Conservation (phyloP, 73 alveolate species). For the Durusdinium trenchii region DNA sequence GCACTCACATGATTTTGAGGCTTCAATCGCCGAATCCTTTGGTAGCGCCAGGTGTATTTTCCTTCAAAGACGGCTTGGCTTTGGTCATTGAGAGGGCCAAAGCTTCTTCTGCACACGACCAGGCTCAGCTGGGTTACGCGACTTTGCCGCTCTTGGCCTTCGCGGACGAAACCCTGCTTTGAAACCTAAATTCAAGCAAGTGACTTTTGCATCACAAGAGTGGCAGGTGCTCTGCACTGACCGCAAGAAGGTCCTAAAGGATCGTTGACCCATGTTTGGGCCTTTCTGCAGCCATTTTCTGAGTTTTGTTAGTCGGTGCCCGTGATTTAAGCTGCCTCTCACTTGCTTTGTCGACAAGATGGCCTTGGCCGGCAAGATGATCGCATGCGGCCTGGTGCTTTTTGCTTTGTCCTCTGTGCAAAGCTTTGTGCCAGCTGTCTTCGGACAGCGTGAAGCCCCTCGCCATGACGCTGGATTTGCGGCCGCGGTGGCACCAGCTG, state of each 20-base stretch:
- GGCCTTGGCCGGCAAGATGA: conserved; percentile 58
- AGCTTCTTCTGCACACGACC: not conserved
- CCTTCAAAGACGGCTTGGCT: conserved; percentile 46
- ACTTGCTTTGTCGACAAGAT: not conserved
- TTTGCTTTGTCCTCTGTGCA: conserved; percentile 69
- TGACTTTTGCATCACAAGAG: too few species aligned
- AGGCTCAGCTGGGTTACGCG: not conserved
- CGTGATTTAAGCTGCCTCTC: not conserved
- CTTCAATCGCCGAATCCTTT: too few species aligned
- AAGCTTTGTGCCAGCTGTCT: conserved; percentile 86
- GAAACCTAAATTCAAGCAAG: too few species aligned
- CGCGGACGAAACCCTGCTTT: too few species aligned
- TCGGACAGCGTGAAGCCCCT: conserved; percentile 62
- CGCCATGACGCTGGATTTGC: not conserved
- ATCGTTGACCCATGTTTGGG: not conserved
- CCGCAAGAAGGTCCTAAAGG: too few species aligned
- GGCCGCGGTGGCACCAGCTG: conserved; percentile 4
- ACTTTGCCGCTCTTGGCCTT: too few species aligned
- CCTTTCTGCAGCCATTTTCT: not conserved
- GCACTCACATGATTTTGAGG: too few species aligned
- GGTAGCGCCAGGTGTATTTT: conserved; percentile 47
- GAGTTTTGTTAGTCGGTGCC: not conserved
- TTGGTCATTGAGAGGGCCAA: conserved; percentile 80
- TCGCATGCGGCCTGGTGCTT: conserved; percentile 66
- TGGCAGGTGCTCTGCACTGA: too few species aligned